Evolutionary conservation across 805 yeast species (phyloP), one percentile per base, ranked within the genome.

Genomic region (Gaillardinia entomophila): DNA sequence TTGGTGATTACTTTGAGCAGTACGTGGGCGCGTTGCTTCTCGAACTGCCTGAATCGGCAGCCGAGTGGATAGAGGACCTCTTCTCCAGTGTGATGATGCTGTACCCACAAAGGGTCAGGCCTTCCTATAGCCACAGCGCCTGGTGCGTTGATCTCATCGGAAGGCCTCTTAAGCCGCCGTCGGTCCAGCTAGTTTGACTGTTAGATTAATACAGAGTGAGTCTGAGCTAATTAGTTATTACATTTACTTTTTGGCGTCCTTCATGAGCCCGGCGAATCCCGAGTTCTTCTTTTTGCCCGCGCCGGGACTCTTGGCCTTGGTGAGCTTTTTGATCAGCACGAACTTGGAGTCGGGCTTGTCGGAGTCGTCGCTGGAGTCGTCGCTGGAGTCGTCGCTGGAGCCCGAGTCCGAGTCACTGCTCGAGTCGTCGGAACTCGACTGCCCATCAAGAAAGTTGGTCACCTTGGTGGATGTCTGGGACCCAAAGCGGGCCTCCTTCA

Each of bases 1-100:
- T 63, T 22, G 70, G 62, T 1, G 70, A 64, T 36, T 64, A 56
- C 41, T 64, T 64, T 36, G 70, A 64, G 38, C 58, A 57, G 31
- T 64, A 64, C 30, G 58, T 61, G n/a, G 70, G 67, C n/a, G 64
- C 68, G 0, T 49, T 64, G 28, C 55, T 54, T 28, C 35, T 62
- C 12, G 68, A 62, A 30, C 62, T 54, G 38, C 68, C 68, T 4
- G 49, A 44, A 6, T 55, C 45, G 2, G 67, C 68, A 3, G 57
- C 55, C 36, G 27, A 32, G n/a, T 62, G 61, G 51, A 54, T 64
- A 11, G 43, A 44, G 16, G 49, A 45, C 24, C 51, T 63, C 7
- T 63, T 60, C 30, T 51, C 47, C 26, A 46, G 49, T 23, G 47
- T 63, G 3, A 46, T 62, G 23, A 43, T 37, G n/a, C 54, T 53